These are phyloP conservation scores for Camillea tinctor DNA, from an alignment of 2,329 filamentous ascomycete genomes.

Conservation along the genomic window DNA sequence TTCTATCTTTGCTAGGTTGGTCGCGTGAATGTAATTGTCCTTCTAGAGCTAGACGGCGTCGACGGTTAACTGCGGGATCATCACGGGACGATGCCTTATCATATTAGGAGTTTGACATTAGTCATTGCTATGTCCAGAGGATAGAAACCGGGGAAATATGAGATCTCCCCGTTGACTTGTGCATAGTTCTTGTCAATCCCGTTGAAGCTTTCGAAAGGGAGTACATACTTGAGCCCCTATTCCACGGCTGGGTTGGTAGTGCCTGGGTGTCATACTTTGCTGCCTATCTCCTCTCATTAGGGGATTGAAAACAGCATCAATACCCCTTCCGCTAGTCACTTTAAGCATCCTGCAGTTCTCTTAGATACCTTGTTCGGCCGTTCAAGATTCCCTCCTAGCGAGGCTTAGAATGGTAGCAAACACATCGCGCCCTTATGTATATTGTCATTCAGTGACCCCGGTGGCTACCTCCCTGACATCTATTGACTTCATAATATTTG, in stretches of 20 bases:
- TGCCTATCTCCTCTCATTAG: constrained; percentile 15
- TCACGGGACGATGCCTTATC: background rate
- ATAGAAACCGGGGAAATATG: background rate
- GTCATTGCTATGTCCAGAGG: background rate
- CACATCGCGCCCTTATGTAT: constrained; percentile 13
- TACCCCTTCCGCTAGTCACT: constrained; percentile 9
- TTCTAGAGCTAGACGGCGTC: constrained; percentile 4
- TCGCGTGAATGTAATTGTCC: constrained; percentile 2
- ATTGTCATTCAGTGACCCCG: constrained; percentile 11
- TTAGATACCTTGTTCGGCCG: constrained; percentile 8
- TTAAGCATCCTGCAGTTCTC: background rate
- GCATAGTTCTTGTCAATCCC: constrained; percentile 16
- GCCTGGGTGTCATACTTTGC: too few relatives aligned
- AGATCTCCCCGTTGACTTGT: constrained; percentile 4
- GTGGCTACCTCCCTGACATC: constrained; percentile 16
- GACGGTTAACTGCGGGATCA: background rate
- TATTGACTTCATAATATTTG: too few relatives aligned
- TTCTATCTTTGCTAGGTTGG: background rate
- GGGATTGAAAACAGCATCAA: constrained; percentile 22
- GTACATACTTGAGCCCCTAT: too few relatives aligned
- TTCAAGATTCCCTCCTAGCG: constrained; percentile 13
- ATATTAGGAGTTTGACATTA: background rate
- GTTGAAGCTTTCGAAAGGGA: too few relatives aligned
- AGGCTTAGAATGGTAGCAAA: constrained; percentile 13
- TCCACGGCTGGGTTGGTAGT: too few relatives aligned